These are phyloP conservation scores for Colletotrichum sp. DNA, from an alignment of 2,329 filamentous ascomycete species.

Conservation along the genomic window DNA sequence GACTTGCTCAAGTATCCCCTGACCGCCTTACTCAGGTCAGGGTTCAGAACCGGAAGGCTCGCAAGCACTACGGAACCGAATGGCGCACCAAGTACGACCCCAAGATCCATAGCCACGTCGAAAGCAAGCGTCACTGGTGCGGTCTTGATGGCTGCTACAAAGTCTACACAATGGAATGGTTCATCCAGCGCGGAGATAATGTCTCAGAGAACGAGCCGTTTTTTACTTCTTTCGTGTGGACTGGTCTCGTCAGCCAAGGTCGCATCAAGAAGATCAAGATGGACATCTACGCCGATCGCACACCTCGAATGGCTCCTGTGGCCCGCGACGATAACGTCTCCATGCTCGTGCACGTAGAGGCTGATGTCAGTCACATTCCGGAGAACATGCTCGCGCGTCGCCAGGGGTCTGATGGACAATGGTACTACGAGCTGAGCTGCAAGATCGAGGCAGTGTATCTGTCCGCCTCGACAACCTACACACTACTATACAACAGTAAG, in stretches of 20 bases:
- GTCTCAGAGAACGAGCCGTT: slow-evolving; percentile 45
- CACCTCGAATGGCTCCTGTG: slow-evolving; percentile 32
- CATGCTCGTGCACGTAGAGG: slow-evolving; percentile 39
- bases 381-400: slow-evolving; percentile 35
- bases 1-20: slow-evolving; percentile 39
- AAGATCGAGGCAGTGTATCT: slow-evolving; percentile 46
- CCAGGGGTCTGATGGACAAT: slow-evolving; percentile 38
- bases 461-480: slow-evolving; percentile 46
- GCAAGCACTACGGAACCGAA: slow-evolving; percentile 80
- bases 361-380: slow-evolving; percentile 45
- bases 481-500: slow-evolving; percentile 46
- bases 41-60: slow-evolving; percentile 61
- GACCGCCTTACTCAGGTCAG: slow-evolving; percentile 38
- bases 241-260: slow-evolving; percentile 33
- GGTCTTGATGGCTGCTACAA: slow-evolving; percentile 39
- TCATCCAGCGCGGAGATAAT: slow-evolving; percentile 41
- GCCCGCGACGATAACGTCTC: slow-evolving; percentile 38
- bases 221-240: slow-evolving; percentile 33
- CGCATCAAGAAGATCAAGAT: slow-evolving; percentile 37
- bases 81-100: slow-evolving; percentile 84
- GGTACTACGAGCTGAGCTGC: slow-evolving; percentile 43
- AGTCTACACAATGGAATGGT: slow-evolving; percentile 47
- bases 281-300: slow-evolving; percentile 39
- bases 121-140: slow-evolving; percentile 38
- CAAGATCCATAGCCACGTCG: slow-evolving; percentile 61